Evolutionary conservation across 352 stramenopile genomes (phyloP).

Genomic region (Aphanomyces astaci): DNA sequence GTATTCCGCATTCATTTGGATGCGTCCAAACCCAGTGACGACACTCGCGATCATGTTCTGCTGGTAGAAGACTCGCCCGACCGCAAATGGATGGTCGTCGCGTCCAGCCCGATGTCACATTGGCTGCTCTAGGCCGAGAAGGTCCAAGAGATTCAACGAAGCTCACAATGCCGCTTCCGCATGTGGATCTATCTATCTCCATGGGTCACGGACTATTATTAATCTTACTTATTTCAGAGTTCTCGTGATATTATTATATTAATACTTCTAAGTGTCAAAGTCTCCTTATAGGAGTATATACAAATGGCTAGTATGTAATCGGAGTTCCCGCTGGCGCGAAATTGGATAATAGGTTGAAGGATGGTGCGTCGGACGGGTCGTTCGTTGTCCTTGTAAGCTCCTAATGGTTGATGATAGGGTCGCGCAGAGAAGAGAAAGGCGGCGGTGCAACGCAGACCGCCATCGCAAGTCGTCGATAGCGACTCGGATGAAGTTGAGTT

Average conservation of each 20-base stretch:
- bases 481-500: conserved; percentile 14
- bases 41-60: not conserved
- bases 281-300: too few species aligned
- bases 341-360: not conserved
- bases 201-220: conserved; percentile 1
- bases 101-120: not conserved
- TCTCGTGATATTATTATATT: too few species aligned
- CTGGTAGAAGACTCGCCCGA: not conserved
- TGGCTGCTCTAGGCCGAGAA: conserved; percentile 8
- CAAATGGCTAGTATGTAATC: too few species aligned
- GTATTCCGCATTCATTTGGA: conserved; percentile 6
- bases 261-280: too few species aligned
- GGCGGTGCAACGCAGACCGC: not conserved
- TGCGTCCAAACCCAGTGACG: not conserved
- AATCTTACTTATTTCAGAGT: not conserved
- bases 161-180: not conserved
- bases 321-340: conserved; percentile 4
- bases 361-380: too few species aligned
- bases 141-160: not conserved
- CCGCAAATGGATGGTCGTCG: not conserved
- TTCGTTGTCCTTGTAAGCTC: too few species aligned
- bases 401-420: too few species aligned
- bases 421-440: not conserved
- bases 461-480: not conserved
- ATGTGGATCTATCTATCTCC: conserved; percentile 5